These are phyloP conservation scores for Fomitopsis serialis DNA, from an alignment of 768 basidiomycete genomes.

Conservation along the genomic window DNA sequence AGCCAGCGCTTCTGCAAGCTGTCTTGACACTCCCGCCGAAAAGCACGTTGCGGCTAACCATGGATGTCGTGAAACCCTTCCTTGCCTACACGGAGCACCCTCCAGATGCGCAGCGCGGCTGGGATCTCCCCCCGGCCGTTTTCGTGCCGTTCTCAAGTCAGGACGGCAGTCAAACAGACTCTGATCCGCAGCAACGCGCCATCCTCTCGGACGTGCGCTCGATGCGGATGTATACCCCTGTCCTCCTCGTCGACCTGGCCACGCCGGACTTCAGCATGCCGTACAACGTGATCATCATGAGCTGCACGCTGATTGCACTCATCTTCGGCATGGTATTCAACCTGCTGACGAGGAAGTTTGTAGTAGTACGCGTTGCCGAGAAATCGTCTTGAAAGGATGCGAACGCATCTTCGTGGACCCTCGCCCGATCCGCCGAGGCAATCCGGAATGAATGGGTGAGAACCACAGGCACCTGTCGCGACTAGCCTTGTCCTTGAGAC, in stretches of 20 bases:
- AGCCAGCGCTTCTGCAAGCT: slow-evolving; percentile 75
- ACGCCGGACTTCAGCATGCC: slow-evolving; percentile 99
- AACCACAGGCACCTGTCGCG: too few relatives aligned
- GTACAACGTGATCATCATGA: slow-evolving; percentile 98
- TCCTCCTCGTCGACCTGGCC: slow-evolving; percentile 88
- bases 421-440: too few relatives aligned
- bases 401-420: neutral
- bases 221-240: slow-evolving; percentile 67
- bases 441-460: too few relatives aligned
- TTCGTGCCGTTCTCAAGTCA: slow-evolving; percentile 36
- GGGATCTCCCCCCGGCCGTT: slow-evolving; percentile 89
- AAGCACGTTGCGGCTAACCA: slow-evolving; percentile 54
- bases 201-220: slow-evolving; percentile 2
- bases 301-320: slow-evolving; percentile 83
- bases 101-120: slow-evolving; percentile 92
- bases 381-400: neutral
- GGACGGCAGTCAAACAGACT: neutral
- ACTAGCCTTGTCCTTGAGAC: too few relatives aligned
- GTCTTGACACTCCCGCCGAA: slow-evolving; percentile 64
- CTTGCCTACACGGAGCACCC: slow-evolving; percentile 94
- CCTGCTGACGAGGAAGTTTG: slow-evolving; percentile 73
- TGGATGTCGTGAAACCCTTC: slow-evolving; percentile 80
- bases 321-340: slow-evolving; percentile 95
- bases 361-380: slow-evolving; percentile 36
- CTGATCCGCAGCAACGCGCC: neutral